phyloP scores from a whole-genome alignment of 345 rosid species.

The Clarkia xantiana region DNA sequence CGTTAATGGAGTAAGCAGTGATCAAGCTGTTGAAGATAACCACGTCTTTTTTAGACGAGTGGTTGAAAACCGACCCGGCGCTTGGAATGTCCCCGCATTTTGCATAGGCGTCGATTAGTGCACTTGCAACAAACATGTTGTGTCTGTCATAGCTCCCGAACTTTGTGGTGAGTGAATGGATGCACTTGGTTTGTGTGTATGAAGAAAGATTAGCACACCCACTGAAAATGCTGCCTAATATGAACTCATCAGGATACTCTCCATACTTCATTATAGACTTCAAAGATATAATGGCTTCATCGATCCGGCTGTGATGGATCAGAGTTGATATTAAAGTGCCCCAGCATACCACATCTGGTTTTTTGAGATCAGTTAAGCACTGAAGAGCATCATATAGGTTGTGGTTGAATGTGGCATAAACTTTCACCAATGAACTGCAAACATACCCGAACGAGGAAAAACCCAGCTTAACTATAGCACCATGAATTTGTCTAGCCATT shows the following conservation, averaged over 20 bases:
- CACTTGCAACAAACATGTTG: slow-evolving; percentile 15
- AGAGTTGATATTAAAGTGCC: slow-evolving; percentile 18
- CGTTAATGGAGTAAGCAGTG: slow-evolving; percentile 28
- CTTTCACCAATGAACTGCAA: slow-evolving; percentile 18
- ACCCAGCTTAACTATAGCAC: slow-evolving; percentile 15
- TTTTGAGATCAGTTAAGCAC: slow-evolving; percentile 14
- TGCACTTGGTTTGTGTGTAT: slow-evolving; percentile 13
- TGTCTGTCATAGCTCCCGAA: slow-evolving; percentile 12
- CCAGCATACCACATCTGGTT: slow-evolving; percentile 18
- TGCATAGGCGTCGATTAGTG: slow-evolving; percentile 31
- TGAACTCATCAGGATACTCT: slow-evolving; percentile 21
- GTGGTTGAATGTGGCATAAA: slow-evolving; percentile 12
- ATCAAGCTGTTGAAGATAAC: slow-evolving; percentile 24
- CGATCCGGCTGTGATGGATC: slow-evolving; percentile 11
- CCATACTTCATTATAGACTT: slow-evolving; percentile 11
- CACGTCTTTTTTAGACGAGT: slow-evolving; percentile 16
- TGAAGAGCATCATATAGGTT: slow-evolving; percentile 16
- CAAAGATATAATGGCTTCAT: slow-evolving; percentile 18
- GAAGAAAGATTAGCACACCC: slow-evolving; percentile 14
- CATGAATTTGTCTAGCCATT: slow-evolving; percentile 19
- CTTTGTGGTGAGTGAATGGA: slow-evolving; percentile 21
- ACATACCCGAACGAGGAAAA: slow-evolving; percentile 14
- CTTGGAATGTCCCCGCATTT: slow-evolving; percentile 24
- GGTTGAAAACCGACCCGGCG: slow-evolving; percentile 20
- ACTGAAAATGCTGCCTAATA: slow-evolving; percentile 23